phyloP scores from a whole-genome alignment of 768 basidiomycete genomes.

The Strobilomyces echinocephalus region DNA sequence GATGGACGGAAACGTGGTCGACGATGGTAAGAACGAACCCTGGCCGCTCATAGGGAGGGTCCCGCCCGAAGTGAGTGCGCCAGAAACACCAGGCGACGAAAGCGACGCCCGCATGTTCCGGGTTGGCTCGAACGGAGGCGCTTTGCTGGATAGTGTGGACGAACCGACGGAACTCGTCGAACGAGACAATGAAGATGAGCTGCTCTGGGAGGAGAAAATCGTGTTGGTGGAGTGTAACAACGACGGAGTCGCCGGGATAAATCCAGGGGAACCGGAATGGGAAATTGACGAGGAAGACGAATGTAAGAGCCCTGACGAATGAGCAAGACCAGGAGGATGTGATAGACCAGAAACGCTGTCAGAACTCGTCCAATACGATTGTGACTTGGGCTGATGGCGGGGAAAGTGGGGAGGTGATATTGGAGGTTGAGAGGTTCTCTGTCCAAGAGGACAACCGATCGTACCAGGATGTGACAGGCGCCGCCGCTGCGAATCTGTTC shows the following conservation, averaged over 20 bases:
- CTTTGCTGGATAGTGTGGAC: constrained; percentile 49
- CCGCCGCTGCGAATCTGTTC: constrained; percentile 20
- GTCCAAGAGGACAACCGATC: constrained; percentile 22
- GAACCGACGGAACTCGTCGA: constrained; percentile 27
- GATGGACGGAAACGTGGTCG: constrained; percentile 6
- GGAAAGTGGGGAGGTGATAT: constrained; percentile 26
- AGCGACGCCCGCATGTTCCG: constrained; percentile 24
- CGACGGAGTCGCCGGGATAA: constrained; percentile 7
- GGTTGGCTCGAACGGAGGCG: constrained; percentile 51
- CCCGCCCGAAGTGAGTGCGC: constrained; percentile 9
- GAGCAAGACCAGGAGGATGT: constrained; percentile 14
- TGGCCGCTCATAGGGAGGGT: constrained; percentile 11
- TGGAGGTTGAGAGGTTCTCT: constrained; percentile 11
- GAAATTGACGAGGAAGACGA: constrained; percentile 16
- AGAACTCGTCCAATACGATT: constrained; percentile 20
- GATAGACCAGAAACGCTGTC: constrained; percentile 16
- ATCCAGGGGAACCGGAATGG: constrained; percentile 14
- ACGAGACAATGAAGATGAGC: constrained; percentile 24
- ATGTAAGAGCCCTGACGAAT: constrained; percentile 10
- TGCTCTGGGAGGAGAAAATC: constrained; percentile 16
- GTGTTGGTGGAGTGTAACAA: constrained; percentile 16
- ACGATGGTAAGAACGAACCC: constrained; percentile 17
- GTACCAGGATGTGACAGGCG: constrained; percentile 28
- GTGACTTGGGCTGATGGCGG: constrained; percentile 27
- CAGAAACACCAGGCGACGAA: constrained; percentile 17